Evolutionary conservation across 1,139 yeast species (phyloP).

Genomic region (Taphrina betulina): DNA sequence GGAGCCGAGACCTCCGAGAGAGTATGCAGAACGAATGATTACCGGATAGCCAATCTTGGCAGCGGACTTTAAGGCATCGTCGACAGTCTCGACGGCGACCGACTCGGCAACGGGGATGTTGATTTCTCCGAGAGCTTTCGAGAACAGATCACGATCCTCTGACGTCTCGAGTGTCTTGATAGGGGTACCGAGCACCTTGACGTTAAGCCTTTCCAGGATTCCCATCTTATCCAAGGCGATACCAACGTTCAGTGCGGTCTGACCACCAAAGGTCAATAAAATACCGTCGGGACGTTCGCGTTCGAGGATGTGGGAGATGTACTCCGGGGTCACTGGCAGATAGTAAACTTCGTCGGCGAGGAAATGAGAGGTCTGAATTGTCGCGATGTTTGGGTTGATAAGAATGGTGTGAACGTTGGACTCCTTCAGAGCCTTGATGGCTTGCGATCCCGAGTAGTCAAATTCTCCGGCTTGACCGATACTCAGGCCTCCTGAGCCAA

Average conservation of each 20-base stretch:
- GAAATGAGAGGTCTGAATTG: slow-evolving; percentile 94
- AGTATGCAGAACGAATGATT: slow-evolving; percentile 95
- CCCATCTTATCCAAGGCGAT: slow-evolving; percentile 92
- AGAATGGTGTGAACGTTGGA: slow-evolving; percentile 80
- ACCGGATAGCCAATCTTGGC: slow-evolving; percentile 87
- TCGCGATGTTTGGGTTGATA: slow-evolving; percentile 95
- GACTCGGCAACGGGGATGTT: slow-evolving; percentile 95
- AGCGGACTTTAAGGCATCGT: slow-evolving; percentile 89
- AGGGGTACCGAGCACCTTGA: slow-evolving; percentile 96
- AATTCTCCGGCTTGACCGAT: slow-evolving; percentile 99
- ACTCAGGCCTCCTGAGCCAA: slow-evolving; percentile 96
- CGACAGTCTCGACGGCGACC: slow-evolving; percentile 88
- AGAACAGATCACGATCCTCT: slow-evolving; percentile 95
- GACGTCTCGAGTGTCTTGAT: slow-evolving; percentile 91
- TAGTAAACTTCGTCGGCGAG: slow-evolving; percentile 93
- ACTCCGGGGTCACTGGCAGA: slow-evolving; percentile 92
- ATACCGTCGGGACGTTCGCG: slow-evolving; percentile 97
- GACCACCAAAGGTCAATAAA: slow-evolving; percentile 95
- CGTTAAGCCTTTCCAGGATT: slow-evolving; percentile 82
- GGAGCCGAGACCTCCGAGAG: slow-evolving; percentile 96
- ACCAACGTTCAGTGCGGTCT: slow-evolving; percentile 95
- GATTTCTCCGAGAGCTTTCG: slow-evolving; percentile 76
- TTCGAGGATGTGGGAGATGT: slow-evolving; percentile 88
- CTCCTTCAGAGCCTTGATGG: slow-evolving; percentile 91
- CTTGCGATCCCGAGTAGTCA: slow-evolving; percentile 95